A percentile compares a stretch with the other conserved stretches of the same genome.
Conservation (phyloP, 768 basidiomycete species). For the Termitomyces titanicus region DNA sequence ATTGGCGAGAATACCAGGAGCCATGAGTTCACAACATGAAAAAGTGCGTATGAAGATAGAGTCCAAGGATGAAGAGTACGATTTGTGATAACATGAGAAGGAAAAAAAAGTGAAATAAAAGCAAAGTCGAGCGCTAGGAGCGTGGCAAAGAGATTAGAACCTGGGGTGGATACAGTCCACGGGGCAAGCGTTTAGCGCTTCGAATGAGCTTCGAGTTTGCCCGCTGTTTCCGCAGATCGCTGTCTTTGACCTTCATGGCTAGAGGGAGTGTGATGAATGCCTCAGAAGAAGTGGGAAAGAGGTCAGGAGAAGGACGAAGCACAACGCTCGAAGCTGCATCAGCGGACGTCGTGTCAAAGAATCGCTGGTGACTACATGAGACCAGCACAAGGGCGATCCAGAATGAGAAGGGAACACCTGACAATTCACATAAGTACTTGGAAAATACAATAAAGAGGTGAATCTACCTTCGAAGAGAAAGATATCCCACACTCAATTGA, state of each 20-base stretch:
- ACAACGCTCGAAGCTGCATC: no score
- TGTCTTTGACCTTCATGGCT: no score
- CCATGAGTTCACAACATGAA: no score
- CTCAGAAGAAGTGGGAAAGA: no score
- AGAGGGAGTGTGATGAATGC: constrained; percentile 57
- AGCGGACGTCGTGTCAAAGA: constrained; percentile 50
- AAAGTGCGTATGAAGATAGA: no score
- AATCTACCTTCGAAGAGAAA: constrained; percentile 52
- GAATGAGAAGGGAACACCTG: constrained; percentile 70
- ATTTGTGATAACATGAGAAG: no score
- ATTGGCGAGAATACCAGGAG: no score
- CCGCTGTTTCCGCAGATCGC: constrained; percentile 71
- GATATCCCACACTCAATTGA: no score
- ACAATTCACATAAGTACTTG: neutral
- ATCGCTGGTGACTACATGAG: constrained; percentile 51
- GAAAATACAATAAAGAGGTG: constrained; percentile 50
- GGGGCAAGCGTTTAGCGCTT: constrained; percentile 53
- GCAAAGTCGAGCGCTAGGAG: no score
- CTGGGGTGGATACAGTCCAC: constrained; percentile 22
- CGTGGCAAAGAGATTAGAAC: constrained; percentile 25
- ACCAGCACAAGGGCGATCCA: constrained; percentile 71
- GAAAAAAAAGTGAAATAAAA: no score
- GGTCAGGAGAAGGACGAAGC: no score
- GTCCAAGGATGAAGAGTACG: no score
- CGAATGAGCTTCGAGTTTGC: constrained; percentile 69